Conservation (phyloP, 225 moss, liverwort and hornwort species). For the Takakia lepidozioides region DNA sequence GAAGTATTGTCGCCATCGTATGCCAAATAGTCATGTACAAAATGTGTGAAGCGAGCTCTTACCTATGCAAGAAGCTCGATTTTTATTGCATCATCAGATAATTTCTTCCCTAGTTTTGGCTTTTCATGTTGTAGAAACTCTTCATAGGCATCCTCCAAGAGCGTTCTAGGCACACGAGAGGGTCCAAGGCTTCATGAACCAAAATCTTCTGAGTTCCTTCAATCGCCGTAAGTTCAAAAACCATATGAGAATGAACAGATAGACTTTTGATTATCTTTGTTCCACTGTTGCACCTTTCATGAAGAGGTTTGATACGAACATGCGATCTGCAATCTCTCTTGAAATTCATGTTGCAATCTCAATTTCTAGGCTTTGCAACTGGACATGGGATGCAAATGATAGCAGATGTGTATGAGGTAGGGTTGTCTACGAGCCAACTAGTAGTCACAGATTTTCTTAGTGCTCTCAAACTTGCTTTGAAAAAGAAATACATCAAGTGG, state of each 20-base stretch:
- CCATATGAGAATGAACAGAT: background rate
- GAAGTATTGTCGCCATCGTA: no score
- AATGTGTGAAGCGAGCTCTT: no score
- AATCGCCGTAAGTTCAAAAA: no score
- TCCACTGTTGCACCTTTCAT: background rate
- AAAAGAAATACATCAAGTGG: background rate
- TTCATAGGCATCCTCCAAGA: no score
- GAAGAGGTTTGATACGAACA: background rate
- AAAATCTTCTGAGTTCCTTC: no score
- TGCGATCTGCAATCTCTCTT: background rate
- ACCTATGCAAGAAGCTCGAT: no score
- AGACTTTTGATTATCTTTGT: constrained; percentile 2
- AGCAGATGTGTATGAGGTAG: background rate
- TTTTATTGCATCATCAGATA: no score
- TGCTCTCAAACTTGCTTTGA: background rate
- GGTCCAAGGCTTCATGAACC: no score
- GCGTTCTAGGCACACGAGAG: no score
- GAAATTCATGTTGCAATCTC: constrained; percentile 1
- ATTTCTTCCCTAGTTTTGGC: no score
- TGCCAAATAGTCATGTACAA: no score
- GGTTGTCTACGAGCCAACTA: background rate
- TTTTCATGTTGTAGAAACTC: no score
- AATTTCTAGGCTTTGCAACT: background rate
- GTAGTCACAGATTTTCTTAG: background rate
- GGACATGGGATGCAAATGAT: background rate